Evolutionary conservation across 2,329 filamentous ascomycete species (phyloP).

Genomic region (Talaromyces sp.): DNA sequence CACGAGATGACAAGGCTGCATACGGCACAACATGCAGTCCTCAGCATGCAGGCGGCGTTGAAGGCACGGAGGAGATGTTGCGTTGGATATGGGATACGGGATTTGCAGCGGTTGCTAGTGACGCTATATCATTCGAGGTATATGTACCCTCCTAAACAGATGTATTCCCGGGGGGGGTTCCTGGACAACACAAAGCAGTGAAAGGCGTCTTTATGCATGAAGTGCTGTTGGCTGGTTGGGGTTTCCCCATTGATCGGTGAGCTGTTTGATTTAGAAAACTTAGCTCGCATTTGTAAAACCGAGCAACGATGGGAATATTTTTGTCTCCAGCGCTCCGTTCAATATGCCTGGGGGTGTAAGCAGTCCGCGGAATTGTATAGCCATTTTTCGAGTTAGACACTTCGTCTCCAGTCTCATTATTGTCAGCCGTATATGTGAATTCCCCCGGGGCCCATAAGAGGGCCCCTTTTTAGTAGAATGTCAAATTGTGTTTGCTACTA

Average conservation of each 20-base stretch:
- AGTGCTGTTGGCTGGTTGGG: conserved; percentile 49
- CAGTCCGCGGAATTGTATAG: conserved; percentile 43
- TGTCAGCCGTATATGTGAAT: not conserved
- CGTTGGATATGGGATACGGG: conserved; percentile 55
- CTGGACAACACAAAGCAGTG: not conserved
- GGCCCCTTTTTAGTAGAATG: no score
- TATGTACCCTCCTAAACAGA: conserved; percentile 19
- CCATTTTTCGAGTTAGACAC: conserved; percentile 34
- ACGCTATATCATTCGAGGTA: conserved; percentile 53
- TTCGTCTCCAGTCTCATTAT: not conserved
- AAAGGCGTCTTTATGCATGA: conserved; percentile 42
- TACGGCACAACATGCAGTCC: conserved; percentile 35
- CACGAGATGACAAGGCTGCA: conserved; percentile 25
- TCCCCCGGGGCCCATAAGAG: no score
- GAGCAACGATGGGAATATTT: conserved; percentile 46
- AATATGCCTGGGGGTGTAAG: conserved; percentile 47
- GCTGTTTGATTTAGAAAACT: conserved; percentile 43
- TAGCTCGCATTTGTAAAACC: conserved; percentile 33
- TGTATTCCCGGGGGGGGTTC: not conserved
- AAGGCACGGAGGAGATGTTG: conserved; percentile 47
- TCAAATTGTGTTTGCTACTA: no score
- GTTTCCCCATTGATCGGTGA: conserved; percentile 47
- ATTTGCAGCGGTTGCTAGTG: conserved; percentile 55
- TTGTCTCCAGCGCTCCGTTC: conserved; percentile 46
- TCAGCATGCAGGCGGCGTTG: conserved; percentile 47